Conservation (phyloP, 345 rosid species). For the Orychophragmus violaceus region DNA sequence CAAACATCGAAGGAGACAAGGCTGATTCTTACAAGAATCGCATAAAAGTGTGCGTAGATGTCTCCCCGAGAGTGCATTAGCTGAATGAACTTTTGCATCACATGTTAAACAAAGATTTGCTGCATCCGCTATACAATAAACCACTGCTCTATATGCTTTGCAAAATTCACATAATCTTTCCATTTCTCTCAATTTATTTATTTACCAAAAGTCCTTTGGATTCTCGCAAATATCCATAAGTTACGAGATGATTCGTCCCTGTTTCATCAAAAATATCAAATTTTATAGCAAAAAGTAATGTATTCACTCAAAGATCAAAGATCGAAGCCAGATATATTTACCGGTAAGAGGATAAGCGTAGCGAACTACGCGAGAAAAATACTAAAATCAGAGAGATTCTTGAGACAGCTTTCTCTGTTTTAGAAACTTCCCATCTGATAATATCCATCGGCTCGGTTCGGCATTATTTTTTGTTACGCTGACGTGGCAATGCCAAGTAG, state of each 20-base stretch:
- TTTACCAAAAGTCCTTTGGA: neutral
- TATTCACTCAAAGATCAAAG: slow-evolving; percentile 2
- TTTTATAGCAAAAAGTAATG: neutral
- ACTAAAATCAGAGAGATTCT: slow-evolving; percentile 7
- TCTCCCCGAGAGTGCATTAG: slow-evolving; percentile 67
- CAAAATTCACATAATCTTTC: slow-evolving; percentile 73
- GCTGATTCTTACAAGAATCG: slow-evolving; percentile 46
- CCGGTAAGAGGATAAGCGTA: slow-evolving; percentile 5
- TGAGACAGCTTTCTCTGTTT: slow-evolving; percentile 26
- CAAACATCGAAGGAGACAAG: slow-evolving; percentile 49
- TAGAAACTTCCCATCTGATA: slow-evolving; percentile 22
- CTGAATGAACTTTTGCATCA: slow-evolving; percentile 85
- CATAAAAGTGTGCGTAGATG: slow-evolving; percentile 76
- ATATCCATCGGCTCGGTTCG: neutral
- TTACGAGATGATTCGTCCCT: slow-evolving; percentile 9
- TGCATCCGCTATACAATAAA: slow-evolving; percentile 79
- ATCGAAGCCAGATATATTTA: neutral
- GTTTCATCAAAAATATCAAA: slow-evolving; percentile 21
- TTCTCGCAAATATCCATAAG: slow-evolving; percentile 10
- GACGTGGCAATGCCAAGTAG: slow-evolving; percentile 24
- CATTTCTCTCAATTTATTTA: slow-evolving; percentile 31
- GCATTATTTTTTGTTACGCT: neutral
- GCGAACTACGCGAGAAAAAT: neutral
- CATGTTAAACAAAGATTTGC: slow-evolving; percentile 81
- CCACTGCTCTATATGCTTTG: slow-evolving; percentile 55